Conservation (phyloP, 768 basidiomycete species). For the Rhizopogon roseolus region DNA sequence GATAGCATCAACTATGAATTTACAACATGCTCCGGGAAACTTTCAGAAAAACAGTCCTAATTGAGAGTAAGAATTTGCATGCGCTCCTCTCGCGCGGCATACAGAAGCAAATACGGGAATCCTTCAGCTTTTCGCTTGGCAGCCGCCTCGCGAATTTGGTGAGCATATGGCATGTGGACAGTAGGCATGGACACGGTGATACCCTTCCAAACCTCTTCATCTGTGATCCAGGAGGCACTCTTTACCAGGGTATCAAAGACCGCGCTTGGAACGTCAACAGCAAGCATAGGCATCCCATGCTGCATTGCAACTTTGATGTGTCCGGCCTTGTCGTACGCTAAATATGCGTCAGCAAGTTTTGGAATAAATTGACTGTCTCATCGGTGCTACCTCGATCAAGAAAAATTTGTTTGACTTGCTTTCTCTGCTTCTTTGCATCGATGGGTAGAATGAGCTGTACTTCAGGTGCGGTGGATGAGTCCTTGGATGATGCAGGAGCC, state of each 20-base stretch:
- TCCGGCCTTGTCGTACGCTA: conserved; percentile 60
- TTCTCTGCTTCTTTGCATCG: conserved; percentile 72
- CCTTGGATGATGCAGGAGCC: conserved; percentile 28
- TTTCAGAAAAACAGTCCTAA: neutral
- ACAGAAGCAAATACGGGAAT: conserved; percentile 56
- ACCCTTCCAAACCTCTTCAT: conserved; percentile 72
- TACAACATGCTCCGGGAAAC: neutral
- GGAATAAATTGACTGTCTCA: neutral
- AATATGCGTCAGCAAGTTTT: neutral
- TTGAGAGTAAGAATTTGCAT: conserved; percentile 51
- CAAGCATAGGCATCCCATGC: conserved; percentile 61
- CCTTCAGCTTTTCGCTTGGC: conserved; percentile 60
- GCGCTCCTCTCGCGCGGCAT: conserved; percentile 65
- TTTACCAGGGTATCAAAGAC: conserved; percentile 62
- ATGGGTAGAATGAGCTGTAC: conserved; percentile 63
- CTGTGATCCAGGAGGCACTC: conserved; percentile 59
- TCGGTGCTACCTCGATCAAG: conserved; percentile 54
- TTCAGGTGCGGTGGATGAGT: conserved; percentile 32
- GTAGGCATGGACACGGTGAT: conserved; percentile 52
- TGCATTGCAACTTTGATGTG: conserved; percentile 58
- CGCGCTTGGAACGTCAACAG: conserved; percentile 57
- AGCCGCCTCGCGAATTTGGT: conserved; percentile 64
- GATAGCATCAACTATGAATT: neutral
- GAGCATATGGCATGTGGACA: conserved; percentile 56
- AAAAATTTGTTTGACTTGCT: conserved; percentile 64